Percentiles rank a stretch among this genome's conserved stretches.
phyloP scores from a whole-genome alignment of 352 stramenopile species.

The Globisporangium spiculum region DNA sequence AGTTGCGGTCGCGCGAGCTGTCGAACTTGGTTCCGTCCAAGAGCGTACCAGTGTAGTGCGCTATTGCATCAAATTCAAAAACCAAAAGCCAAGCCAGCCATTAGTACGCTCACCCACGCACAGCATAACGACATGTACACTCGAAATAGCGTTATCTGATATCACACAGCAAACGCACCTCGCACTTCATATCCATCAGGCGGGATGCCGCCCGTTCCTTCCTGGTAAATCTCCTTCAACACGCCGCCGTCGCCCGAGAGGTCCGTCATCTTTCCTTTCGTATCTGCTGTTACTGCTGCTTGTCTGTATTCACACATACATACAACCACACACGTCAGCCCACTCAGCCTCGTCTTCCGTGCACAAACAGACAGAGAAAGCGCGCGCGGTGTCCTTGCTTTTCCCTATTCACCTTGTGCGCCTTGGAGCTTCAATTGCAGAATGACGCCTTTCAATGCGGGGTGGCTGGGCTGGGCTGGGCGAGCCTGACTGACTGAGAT shows the following conservation, averaged over 20 bases:
- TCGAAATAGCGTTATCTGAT: not conserved
- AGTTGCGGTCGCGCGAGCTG: constrained; percentile 86
- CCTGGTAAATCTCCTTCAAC: constrained; percentile 90
- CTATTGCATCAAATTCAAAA: constrained; percentile 25
- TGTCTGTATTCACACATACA: not conserved
- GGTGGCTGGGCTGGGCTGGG: not conserved
- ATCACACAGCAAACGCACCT: constrained; percentile 21
- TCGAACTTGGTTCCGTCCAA: constrained; percentile 95
- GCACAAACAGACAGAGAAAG: not conserved
- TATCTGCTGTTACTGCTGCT: not conserved
- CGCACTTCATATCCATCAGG: constrained; percentile 79
- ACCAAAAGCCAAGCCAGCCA: not conserved
- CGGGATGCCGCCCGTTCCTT: constrained; percentile 83
- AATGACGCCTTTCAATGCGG: constrained; percentile 4
- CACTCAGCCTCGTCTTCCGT: not conserved
- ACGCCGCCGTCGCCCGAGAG: constrained; percentile 88
- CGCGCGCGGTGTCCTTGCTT: not conserved
- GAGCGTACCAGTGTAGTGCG: constrained; percentile 95
- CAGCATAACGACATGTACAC: not conserved
- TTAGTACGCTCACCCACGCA: constrained; percentile 1
- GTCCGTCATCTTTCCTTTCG: constrained; percentile 45
- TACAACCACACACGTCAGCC: not conserved
- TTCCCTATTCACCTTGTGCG: not conserved
- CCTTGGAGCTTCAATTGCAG: constrained; percentile 11
- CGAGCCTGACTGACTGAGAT: not conserved